These are phyloP conservation scores for Mycena galopus DNA, from an alignment of 768 basidiomycete species.

Conservation along the genomic window DNA sequence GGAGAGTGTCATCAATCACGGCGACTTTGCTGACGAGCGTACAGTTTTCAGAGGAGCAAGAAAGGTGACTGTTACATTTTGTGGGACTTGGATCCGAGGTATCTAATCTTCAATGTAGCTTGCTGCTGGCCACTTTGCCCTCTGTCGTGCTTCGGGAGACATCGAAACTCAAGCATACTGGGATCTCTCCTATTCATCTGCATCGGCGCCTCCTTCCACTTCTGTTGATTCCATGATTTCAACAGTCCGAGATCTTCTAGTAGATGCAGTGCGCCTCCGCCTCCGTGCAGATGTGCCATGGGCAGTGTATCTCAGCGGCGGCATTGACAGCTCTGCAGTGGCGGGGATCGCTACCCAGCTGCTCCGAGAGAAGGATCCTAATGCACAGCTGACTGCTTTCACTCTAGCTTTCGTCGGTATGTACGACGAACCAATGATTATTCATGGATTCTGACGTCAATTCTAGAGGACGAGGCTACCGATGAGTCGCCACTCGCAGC, in stretches of 20 bases:
- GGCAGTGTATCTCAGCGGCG: not conserved
- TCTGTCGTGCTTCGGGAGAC: constrained; percentile 18
- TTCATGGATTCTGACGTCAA: no score
- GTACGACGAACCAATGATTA: not conserved
- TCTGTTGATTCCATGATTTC: constrained; percentile 25
- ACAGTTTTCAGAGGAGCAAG: constrained; percentile 32
- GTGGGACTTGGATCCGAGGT: not conserved
- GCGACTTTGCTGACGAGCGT: constrained; percentile 27
- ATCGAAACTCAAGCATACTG: constrained; percentile 29
- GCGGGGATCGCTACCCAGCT: not conserved
- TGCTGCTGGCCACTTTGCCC: constrained; percentile 6
- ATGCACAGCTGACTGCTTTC: not conserved
- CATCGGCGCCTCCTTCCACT: not conserved
- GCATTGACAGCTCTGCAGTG: not conserved
- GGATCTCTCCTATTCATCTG: constrained; percentile 28
- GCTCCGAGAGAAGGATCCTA: not conserved
- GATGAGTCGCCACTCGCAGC: not conserved
- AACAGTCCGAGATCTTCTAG: constrained; percentile 17
- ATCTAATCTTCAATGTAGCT: constrained; percentile 3
- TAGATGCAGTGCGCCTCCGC: constrained; percentile 30
- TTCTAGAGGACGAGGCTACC: not conserved
- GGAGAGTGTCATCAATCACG: constrained; percentile 25
- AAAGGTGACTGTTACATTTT: constrained; percentile 15
- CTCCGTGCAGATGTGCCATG: constrained; percentile 34
- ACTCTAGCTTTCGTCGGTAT: not conserved